phyloP scores from a whole-genome alignment of 345 rosid genomes.

The Eucalyptus polybractea region DNA sequence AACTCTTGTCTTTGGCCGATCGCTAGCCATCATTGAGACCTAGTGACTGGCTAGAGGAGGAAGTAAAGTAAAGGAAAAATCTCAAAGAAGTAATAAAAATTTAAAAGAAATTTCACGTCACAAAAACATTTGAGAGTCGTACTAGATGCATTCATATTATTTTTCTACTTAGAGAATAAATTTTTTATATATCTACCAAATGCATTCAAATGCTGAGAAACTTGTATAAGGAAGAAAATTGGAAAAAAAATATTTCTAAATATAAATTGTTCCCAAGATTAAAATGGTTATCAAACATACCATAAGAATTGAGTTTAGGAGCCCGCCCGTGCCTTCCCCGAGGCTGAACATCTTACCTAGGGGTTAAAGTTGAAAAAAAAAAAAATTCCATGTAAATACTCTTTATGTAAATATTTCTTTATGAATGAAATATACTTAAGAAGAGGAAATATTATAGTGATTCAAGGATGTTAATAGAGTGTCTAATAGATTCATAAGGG shows the following conservation, averaged over 20 bases:
- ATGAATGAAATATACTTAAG: neutral
- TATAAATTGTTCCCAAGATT: accelerated
- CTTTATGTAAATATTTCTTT: neutral
- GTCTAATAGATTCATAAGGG: neutral
- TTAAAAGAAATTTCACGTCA: no score
- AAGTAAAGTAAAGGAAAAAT: accelerated
- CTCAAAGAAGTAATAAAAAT: accelerated
- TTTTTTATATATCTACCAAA: accelerated
- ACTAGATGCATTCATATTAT: accelerated
- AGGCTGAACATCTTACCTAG: neutral
- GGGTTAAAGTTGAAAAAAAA: neutral
- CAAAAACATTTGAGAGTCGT: accelerated
- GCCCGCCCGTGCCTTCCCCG: neutral
- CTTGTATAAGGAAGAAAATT: no score
- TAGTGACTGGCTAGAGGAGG: no score
- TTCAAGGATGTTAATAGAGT: neutral
- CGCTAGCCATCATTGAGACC: accelerated
- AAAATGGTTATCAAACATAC: no score
- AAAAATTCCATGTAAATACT: neutral
- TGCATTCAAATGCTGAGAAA: no score
- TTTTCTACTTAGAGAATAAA: accelerated
- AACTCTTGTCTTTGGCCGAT: accelerated
- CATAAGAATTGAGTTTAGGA: neutral
- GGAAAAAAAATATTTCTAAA: no score
- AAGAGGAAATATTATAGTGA: neutral